Percentiles rank a stretch among this genome's conserved stretches.
Conservation (phyloP, 2,329 filamentous ascomycete species). For the Truncatella angustata region DNA sequence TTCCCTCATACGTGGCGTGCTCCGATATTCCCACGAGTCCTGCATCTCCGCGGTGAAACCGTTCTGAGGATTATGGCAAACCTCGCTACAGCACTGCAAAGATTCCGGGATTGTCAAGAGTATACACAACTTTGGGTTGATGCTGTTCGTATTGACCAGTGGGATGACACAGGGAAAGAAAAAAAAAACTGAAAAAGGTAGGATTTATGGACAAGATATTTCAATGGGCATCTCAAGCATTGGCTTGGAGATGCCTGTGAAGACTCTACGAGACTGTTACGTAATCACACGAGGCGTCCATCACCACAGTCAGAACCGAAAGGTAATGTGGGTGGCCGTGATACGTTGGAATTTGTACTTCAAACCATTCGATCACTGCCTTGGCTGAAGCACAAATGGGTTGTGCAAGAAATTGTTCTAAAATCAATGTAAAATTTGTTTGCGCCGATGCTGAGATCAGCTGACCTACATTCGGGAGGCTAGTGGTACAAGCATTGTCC, state of each 20-base stretch:
- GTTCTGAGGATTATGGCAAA: background rate
- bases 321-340: background rate
- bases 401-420: background rate
- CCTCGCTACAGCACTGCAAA: background rate
- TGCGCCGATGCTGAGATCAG: background rate
- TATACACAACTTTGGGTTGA: background rate
- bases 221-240: background rate
- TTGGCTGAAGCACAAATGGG: background rate
- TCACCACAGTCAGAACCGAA: background rate
- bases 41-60: background rate
- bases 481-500: background rate
- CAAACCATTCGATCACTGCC: background rate
- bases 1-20: background rate
- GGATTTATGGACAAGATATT: background rate
- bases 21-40: background rate
- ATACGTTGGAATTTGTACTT: background rate
- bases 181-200: background rate
- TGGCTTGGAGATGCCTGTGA: background rate
- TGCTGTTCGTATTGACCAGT: background rate
- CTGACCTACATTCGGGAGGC: background rate
- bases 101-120: background rate
- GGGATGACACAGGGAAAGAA: background rate
- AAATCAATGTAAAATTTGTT: background rate
- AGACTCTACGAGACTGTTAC: background rate
- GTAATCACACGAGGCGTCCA: background rate